These are phyloP conservation scores for Allomyces macrogynus DNA, from an alignment of 192 early-diverging fungal species.

Conservation along the genomic window DNA sequence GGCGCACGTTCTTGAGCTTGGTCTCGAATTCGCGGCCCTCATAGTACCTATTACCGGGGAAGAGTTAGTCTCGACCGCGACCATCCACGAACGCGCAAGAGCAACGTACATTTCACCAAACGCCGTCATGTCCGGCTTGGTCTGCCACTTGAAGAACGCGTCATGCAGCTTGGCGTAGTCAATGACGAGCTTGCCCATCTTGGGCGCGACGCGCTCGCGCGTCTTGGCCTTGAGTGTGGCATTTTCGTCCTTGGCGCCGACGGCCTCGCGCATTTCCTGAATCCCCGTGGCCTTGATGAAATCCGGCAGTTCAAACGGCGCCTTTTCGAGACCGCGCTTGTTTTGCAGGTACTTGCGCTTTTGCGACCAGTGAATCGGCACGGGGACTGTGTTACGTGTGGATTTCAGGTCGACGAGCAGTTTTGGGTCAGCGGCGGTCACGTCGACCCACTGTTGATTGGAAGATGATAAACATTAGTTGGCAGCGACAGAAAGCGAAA, in stretches of 20 bases:
- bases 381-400: constrained; percentile 79
- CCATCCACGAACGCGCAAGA: neutral
- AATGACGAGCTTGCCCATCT: constrained; percentile 89
- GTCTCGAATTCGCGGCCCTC: constrained; percentile 94
- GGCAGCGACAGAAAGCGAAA: neutral
- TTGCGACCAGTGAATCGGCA: constrained; percentile 86
- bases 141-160: constrained; percentile 91
- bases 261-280: constrained; percentile 80
- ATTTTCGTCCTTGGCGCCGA: constrained; percentile 71
- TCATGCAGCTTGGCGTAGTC: constrained; percentile 96
- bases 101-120: constrained; percentile 60
- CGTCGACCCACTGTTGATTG: constrained; percentile 54
- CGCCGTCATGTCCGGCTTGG: constrained; percentile 47
- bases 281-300: constrained; percentile 97
- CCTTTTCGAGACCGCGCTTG: constrained; percentile 90
- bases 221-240: constrained; percentile 60
- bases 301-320: constrained; percentile 85
- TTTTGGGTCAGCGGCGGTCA: constrained; percentile 72
- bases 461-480: neutral
- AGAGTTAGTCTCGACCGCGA: constrained; percentile 9
- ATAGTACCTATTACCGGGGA: constrained; percentile 47
- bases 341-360: constrained; percentile 93
- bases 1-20: constrained; percentile 65
- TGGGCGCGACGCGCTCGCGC: constrained; percentile 69
- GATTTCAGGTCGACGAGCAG: constrained; percentile 82